Evolutionary conservation across 2,329 filamentous ascomycete species (phyloP), one percentile per base, ranked within the genome.

Genomic region (Curvularia lunata): DNA sequence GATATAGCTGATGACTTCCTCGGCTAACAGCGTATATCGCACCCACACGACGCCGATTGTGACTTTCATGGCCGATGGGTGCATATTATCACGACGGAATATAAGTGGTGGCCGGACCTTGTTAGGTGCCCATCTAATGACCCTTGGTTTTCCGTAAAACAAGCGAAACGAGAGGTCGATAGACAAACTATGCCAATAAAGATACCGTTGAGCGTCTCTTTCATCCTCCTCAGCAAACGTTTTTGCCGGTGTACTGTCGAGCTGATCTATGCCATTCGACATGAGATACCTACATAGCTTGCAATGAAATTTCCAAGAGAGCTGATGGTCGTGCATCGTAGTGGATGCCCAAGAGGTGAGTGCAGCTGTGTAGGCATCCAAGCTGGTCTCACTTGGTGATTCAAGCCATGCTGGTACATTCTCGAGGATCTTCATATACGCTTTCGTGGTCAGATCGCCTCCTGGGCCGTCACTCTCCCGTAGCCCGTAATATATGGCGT

Each of bases 241-340:
- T 19, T 43, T 62, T 30, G 68, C 60, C 8, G 65, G 68, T 1
- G 49, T 27, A 3, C 43, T 45, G 38, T 73, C 70, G n/a, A 74
- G 48, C 3, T 59, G 56, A 47, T 72, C 65, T 27, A 69, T 61
- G 7, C 62, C 62, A 16, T 47, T 61, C 18, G 50, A 49, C 38
- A 67, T 71, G 3, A 72, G 19, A 25, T 58, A 67, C 1, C 70
- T 67, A 48, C 67, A 74, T 0, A 65, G 55, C 46, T 71, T 71
- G 55, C 63, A 61, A 48, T 74, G 71, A 21, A 74, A 71, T 21
- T 67, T 69, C 68, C 70, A 74, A 2, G 67, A 63, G 6, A 72
- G 54, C 34, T 71, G 69, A 40, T 71, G 71, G 23, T 74, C 69
- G 12, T 70, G 67, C 40, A 68, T 67, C 32, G 56, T 66, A 32